phyloP scores from a whole-genome alignment of 257 asterid genomes.

The Gardenia jasminoides region DNA sequence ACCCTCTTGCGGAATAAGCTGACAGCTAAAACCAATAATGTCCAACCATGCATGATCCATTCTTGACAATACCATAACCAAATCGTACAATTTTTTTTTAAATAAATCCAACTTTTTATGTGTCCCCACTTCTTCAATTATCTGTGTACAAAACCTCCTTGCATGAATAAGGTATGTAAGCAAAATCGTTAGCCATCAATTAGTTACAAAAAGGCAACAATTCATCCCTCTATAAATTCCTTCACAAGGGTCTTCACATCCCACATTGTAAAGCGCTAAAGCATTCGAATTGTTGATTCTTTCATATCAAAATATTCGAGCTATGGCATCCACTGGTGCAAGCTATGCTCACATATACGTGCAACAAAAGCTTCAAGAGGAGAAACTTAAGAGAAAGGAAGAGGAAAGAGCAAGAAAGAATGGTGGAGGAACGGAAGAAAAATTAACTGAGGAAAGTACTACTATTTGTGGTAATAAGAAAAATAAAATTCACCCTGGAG shows the following conservation, averaged over 20 bases:
- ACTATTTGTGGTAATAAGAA: neutral
- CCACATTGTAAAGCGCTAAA: slow-evolving; percentile 1
- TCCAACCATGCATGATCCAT: slow-evolving; percentile 9
- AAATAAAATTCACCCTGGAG: neutral
- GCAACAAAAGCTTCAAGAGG: slow-evolving; percentile 40
- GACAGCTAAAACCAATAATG: neutral
- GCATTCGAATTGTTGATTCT: neutral
- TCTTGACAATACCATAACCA: neutral
- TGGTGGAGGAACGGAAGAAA: neutral
- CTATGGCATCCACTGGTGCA: slow-evolving; percentile 50
- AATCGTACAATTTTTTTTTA: neutral
- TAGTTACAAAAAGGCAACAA: neutral
- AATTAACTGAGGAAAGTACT: neutral
- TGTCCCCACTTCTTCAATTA: slow-evolving; percentile 22
- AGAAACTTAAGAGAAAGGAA: slow-evolving; percentile 30
- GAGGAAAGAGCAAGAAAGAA: slow-evolving; percentile 27
- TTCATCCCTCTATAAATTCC: slow-evolving; percentile 35
- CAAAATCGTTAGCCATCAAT: slow-evolving; percentile 17
- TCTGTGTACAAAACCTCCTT: slow-evolving; percentile 14
- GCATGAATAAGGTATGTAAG: neutral
- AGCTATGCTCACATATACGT: slow-evolving; percentile 39
- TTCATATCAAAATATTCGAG: neutral
- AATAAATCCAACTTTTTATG: slow-evolving; percentile 25
- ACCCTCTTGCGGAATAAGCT: neutral
- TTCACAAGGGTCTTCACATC: neutral